Evolutionary conservation across 2,329 filamentous ascomycete species (phyloP), one percentile per base, ranked within the genome.

Genomic region (Lachnellula arida): DNA sequence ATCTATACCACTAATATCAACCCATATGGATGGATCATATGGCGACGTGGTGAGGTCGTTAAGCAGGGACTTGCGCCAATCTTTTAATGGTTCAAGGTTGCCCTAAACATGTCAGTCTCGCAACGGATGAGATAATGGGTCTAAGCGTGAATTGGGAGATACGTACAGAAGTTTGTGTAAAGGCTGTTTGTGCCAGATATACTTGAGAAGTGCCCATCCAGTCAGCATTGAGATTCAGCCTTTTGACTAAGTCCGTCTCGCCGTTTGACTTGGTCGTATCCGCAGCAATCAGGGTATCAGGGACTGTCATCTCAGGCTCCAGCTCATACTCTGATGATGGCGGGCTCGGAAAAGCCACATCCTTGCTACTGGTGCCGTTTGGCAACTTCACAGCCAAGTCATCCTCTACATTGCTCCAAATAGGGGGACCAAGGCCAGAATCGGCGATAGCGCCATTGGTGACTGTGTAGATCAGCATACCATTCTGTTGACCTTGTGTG

Each of bases 201-300:
- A 62, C 57, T 3, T 58, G 56, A 19, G 58, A 59, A 4, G 64
- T 65, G 1, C 64, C 64, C 37, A 64, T 52, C 64, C 64, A 66
- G 19, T 65, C 61, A 15, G 50, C 37, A n/a, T 53, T 55, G 28
- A 66, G 57, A 35, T 35, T 43, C 9, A 32, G 28, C 9, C 28
- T 32, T 11, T 40, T 40, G 39, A 15, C 15, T 40, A 19, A 11
- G 3, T 19, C 15, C 39, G 15, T 2, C 39, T 39, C 37, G n/a
- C 9, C 2, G 28, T n/a, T 9, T 40, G 37, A 17, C 37, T 40
- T 17, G 37, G 5, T 8, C 37, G 37, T n/a, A n/a, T 40, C 12
- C 14, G 4, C 37, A 17, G n/a, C 3, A 14, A 40, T 14, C 12
- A 2, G 4, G 14, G 37, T 8, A 7, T 28, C 25, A 28, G 6